Evolutionary conservation across 495 filamentous ascomycete species (phyloP), one percentile per base, ranked within the genome.

Genomic region (Glarea lozoyensis): DNA sequence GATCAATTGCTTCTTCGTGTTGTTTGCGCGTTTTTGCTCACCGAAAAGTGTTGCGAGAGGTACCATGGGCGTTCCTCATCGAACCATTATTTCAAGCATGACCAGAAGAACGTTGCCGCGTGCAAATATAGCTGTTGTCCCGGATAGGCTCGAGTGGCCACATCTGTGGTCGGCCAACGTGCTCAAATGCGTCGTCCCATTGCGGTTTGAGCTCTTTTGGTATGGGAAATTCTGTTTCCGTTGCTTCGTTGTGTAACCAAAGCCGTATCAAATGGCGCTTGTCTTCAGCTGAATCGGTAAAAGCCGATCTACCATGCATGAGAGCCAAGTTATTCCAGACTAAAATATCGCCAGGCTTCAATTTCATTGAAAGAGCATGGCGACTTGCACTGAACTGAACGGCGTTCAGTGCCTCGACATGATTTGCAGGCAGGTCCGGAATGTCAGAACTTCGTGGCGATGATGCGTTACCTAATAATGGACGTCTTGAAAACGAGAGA

Each of bases 271-370:
- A 45, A 37, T 70, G 60, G 22, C 67, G 54, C 19, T 21, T 35
- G 20, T 16, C 0, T 7, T 55, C 55, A 13, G 63, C 35, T 10
- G 54, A 52, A 40, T 82, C 68, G 34, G 67, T 64, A 47, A 81
- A 83, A 43, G 70, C 76, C 49, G 74, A 69, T 29, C 79, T 72
- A 25, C 72, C 72, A 62, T 88, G 84, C 42, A 86, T 68, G 39
- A 86, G 60, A 22, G 72, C 73, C 38, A 87, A 63, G 53, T 88
- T 88, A 60, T 88, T 86, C 60, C 83, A 74, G 57, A 82, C 82
- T 52, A 81, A 78, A 45, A 87, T 72, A 58, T 88, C 84, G 15
- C 84, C 84, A 21, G 70, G 67, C 49, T 72, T 64, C 11, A 66
- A 69, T 46, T 66, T 61, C 34, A 79, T 66, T 48, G 72, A 68